These are phyloP conservation scores for Calophaca sinica DNA, from an alignment of 306 rosid genomes.

Conservation along the genomic window DNA sequence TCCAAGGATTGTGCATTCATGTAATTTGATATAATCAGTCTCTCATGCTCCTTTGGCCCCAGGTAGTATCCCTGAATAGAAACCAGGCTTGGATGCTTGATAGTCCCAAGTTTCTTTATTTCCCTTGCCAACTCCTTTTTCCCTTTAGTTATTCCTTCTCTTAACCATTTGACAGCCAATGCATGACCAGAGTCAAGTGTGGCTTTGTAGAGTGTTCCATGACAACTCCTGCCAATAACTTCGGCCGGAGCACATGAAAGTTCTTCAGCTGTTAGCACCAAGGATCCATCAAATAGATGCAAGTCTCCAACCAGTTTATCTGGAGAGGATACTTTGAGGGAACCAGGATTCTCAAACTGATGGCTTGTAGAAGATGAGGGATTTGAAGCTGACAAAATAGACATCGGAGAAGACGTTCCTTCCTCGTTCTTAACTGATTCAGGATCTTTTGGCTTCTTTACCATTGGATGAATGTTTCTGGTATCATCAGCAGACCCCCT, in stretches of 20 bases:
- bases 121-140: conserved; percentile 81
- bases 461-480: conserved; percentile 42
- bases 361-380: conserved; percentile 68
- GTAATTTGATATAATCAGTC: conserved; percentile 67
- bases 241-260: conserved; percentile 81
- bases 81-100: conserved; percentile 77
- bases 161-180: conserved; percentile 77
- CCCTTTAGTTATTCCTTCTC: conserved; percentile 83
- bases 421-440: conserved; percentile 56
- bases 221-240: conserved; percentile 79
- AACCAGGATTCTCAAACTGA: conserved; percentile 55
- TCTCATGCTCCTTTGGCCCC: conserved; percentile 80
- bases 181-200: conserved; percentile 69
- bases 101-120: conserved; percentile 76
- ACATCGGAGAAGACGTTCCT: conserved; percentile 58
- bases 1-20: conserved; percentile 75
- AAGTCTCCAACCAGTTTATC: conserved; percentile 72
- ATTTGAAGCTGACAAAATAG: conserved; percentile 63
- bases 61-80: conserved; percentile 76
- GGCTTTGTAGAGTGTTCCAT: conserved; percentile 81
- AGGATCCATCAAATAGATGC: conserved; percentile 70
- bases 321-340: conserved; percentile 58
- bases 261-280: conserved; percentile 72
- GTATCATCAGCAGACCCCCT: conserved; percentile 41
- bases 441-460: conserved; percentile 47